phyloP scores from a whole-genome alignment of 2,329 filamentous ascomycete species.

The Magnaporthiopsis poae region DNA sequence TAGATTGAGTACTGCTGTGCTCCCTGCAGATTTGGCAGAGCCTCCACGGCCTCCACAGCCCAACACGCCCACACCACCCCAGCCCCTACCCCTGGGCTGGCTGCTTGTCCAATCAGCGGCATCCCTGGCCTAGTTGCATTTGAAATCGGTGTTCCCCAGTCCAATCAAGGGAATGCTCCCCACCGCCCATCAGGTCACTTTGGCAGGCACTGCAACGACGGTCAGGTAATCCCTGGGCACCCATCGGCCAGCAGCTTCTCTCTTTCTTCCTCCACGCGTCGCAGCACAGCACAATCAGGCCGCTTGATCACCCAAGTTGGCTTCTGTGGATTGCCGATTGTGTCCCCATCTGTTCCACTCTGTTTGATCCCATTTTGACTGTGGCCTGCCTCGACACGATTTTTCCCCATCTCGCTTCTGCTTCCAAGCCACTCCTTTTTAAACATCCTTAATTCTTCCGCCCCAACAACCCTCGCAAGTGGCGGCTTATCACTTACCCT shows the following conservation, averaged over 20 bases:
- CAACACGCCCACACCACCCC: no score
- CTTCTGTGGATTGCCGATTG: neutral
- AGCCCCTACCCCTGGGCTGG: neutral
- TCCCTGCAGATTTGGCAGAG: neutral
- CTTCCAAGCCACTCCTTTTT: neutral
- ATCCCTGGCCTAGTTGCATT: neutral
- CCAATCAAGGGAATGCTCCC: neutral
- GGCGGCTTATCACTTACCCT: neutral
- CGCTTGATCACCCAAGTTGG: neutral
- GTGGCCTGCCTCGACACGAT: slow-evolving; percentile 12
- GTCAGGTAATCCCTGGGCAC: neutral
- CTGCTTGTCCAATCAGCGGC: neutral
- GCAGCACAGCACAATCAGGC: neutral
- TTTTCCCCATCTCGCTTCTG: neutral
- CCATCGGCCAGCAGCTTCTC: neutral
- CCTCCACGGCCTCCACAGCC: neutral
- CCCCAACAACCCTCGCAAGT: neutral
- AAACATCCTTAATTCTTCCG: neutral
- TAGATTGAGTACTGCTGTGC: no score
- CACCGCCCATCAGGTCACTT: slow-evolving; percentile 12
- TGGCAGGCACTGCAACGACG: neutral
- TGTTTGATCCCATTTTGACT: slow-evolving; percentile 10
- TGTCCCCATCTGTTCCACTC: slow-evolving; percentile 1
- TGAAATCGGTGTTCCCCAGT: neutral
- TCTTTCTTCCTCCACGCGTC: neutral